Conservation (phyloP, 2,329 filamentous ascomycete genomes). For the Clarireedia paspali region DNA sequence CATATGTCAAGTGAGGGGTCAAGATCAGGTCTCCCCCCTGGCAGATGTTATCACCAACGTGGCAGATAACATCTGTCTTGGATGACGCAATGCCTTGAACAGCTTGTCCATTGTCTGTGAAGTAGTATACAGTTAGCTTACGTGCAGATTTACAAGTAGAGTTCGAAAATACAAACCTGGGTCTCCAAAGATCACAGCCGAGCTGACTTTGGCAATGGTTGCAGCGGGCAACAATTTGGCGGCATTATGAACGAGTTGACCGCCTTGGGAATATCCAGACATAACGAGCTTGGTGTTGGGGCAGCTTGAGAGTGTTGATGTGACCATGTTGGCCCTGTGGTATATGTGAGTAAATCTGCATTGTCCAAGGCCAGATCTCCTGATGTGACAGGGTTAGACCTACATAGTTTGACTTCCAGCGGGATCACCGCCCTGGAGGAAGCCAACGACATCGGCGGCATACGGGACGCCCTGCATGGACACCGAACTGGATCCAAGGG, state of each 20-base stretch:
- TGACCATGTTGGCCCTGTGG: slow-evolving; percentile 3
- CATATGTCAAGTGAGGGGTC: slow-evolving; percentile 20
- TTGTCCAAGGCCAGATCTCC: neutral
- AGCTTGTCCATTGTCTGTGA: slow-evolving; percentile 18
- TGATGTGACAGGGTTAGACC: neutral
- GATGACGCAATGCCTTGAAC: slow-evolving; percentile 14
- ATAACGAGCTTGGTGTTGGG: slow-evolving; percentile 14
- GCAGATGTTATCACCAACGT: slow-evolving; percentile 21
- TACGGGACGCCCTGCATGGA: slow-evolving; percentile 48
- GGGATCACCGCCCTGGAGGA: slow-evolving; percentile 38
- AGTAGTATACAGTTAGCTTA: slow-evolving; percentile 7
- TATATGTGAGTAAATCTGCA: slow-evolving; percentile 3
- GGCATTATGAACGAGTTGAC: slow-evolving; percentile 21
- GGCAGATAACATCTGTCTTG: slow-evolving; percentile 21
- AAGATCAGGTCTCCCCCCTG: slow-evolving; percentile 13
- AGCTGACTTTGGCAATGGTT: slow-evolving; percentile 15
- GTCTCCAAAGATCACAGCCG: slow-evolving; percentile 24
- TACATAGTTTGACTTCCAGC: slow-evolving; percentile 37
- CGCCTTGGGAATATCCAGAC: slow-evolving; percentile 21
- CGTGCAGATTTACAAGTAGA: slow-evolving; percentile 16
- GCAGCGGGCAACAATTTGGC: slow-evolving; percentile 11
- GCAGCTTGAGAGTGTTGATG: neutral
- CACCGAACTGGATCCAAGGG: slow-evolving; percentile 33
- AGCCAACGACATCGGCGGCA: slow-evolving; percentile 37
- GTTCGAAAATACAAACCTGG: slow-evolving; percentile 15